Conservation (phyloP, 208 protist species). For the Leishmania martiniquensis region DNA sequence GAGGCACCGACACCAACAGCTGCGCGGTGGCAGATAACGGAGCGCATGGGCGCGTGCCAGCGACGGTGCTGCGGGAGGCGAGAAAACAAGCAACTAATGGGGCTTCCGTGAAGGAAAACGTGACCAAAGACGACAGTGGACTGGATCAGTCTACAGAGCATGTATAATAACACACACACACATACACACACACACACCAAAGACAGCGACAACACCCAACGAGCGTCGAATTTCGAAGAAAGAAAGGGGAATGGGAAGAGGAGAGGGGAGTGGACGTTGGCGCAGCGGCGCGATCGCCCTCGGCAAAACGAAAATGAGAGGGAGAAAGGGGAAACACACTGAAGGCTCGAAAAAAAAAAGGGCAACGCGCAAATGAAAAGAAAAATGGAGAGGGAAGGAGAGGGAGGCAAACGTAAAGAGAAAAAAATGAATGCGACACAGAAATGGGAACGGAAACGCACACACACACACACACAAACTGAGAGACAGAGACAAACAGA, state of each 20-base stretch:
- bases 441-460: neutral
- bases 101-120: neutral
- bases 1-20: neutral
- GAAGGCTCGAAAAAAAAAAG: no score
- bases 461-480: neutral
- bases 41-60: slow-evolving; percentile 10
- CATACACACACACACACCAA: no score
- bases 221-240: no score
- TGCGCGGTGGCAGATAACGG: slow-evolving; percentile 10
- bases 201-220: neutral
- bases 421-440: neutral
- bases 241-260: neutral
- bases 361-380: no score
- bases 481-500: neutral
- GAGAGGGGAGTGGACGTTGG: neutral
- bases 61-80: neutral
- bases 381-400: neutral
- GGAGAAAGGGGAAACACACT: no score
- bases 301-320: no score
- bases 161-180: no score
- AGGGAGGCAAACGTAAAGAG: neutral
- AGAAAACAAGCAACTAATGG: neutral
- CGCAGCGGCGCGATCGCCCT: neutral
- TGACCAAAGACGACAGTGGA: neutral
- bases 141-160: neutral